Evolutionary conservation across 306 rosid species (phyloP), one percentile per base, ranked within the genome.

Genomic region (Malus sylvestris): DNA sequence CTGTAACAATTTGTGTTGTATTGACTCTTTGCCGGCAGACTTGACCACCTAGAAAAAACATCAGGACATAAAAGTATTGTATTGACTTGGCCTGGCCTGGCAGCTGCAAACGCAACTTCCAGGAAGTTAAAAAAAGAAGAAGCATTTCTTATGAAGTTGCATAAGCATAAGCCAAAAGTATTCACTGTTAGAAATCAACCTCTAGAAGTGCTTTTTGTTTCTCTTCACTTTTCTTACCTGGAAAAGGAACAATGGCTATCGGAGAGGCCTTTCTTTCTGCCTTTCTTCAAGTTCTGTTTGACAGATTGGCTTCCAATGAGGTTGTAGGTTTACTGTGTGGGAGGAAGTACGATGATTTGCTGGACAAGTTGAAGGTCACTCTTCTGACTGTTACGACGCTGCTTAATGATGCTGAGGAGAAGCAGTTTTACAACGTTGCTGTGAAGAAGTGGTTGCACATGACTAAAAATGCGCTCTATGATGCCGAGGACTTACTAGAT

Each of bases 251-350:
- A 63, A 83, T 79, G 86, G 58, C 78, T 1, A 32, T 82, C 19
- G 82, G 77, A 68, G 85, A 82, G 73, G 82, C 73, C 38, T 78
- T 82, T 62, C 79, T 69, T 59, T 82, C 85, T 29, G 86, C 86
- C 15, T 79, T 83, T 76, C 83, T 80, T 67, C 77, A 76, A 51
- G 81, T 80, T 70, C 2, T 72, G 68, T 83, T 76, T 63, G 81
- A 83, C 45, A 72, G 79, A 57, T 76, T 83, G 65, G 87, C 84
- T 76, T 83, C 87, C 45, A 23, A 33, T 49, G 79, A 83, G 53
- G 60, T 83, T 64, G 18, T 62, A 10, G 76, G 61, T 60, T 44
- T 79, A 12, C 32, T 80, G 8, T 70, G 18, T 19, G 68, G 81
- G 2, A 35, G 62, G 68, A 83, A 67, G 9, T 79, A 66, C 30